phyloP scores from a whole-genome alignment of 2,329 filamentous ascomycete genomes.

The Pseudogymnoascus sp. region DNA sequence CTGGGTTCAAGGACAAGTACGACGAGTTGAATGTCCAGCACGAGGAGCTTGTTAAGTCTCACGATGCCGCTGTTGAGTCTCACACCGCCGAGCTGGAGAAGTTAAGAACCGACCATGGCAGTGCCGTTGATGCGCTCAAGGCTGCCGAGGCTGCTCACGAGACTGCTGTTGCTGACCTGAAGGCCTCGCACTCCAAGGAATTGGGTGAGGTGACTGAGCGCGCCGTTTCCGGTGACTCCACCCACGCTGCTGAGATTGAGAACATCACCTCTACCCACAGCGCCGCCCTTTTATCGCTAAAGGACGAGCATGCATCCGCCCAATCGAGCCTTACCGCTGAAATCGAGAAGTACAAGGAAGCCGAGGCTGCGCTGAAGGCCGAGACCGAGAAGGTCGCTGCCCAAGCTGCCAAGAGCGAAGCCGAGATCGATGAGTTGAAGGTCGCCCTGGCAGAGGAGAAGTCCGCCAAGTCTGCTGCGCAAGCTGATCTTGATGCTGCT shows the following conservation, averaged over 20 bases:
- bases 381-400: constrained; percentile 42
- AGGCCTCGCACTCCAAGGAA: constrained; percentile 51
- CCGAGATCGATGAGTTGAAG: constrained; percentile 24
- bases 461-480: constrained; percentile 35
- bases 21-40: constrained; percentile 53
- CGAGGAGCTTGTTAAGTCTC: constrained; percentile 37
- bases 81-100: constrained; percentile 21
- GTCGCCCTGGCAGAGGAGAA: constrained; percentile 34
- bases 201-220: constrained; percentile 49
- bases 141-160: constrained; percentile 47
- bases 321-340: constrained; percentile 17
- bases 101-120: constrained; percentile 21
- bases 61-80: constrained; percentile 18
- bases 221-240: constrained; percentile 40
- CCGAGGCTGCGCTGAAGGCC: constrained; percentile 34
- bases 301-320: constrained; percentile 39
- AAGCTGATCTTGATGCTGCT: constrained; percentile 52
- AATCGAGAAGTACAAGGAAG: constrained; percentile 21
- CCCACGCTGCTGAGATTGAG: constrained; percentile 42
- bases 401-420: constrained; percentile 18
- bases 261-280: constrained; percentile 47
- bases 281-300: constrained; percentile 34
- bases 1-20: constrained; percentile 57
- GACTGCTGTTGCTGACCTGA: constrained; percentile 47
- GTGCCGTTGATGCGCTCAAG: constrained; percentile 35